Conservation (phyloP, 2,329 filamentous ascomycete genomes). For the Aspergillus caelatus region DNA sequence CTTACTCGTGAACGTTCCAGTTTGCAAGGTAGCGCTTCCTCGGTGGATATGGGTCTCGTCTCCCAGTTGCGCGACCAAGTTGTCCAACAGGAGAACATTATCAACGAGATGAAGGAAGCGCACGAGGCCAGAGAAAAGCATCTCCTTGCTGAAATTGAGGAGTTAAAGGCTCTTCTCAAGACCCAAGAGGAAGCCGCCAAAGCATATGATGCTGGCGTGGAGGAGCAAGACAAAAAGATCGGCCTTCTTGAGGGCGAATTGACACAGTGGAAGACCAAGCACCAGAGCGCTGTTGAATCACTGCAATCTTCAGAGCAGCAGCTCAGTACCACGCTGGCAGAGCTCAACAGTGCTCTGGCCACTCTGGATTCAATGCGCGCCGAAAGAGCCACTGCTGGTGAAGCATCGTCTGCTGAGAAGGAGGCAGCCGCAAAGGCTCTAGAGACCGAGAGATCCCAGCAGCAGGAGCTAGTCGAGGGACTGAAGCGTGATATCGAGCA, state of each 20-base stretch:
- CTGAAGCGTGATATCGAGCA: conserved; percentile 77
- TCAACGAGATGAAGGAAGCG: conserved; percentile 71
- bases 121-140: conserved; percentile 76
- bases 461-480: conserved; percentile 61
- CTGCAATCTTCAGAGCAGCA: conserved; percentile 73
- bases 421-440: conserved; percentile 49
- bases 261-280: conserved; percentile 73
- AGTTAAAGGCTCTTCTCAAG: conserved; percentile 61
- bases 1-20: conserved; percentile 91
- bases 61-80: conserved; percentile 86
- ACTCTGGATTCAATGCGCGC: conserved; percentile 52
- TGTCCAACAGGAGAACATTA: conserved; percentile 79
- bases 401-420: conserved; percentile 35
- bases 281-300: conserved; percentile 68
- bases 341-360: conserved; percentile 70
- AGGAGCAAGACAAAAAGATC: conserved; percentile 61
- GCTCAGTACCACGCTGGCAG: conserved; percentile 70
- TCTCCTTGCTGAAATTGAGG: conserved; percentile 70
- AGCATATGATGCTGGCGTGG: conserved; percentile 35
- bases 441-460: conserved; percentile 56
- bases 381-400: conserved; percentile 41
- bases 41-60: conserved; percentile 89
- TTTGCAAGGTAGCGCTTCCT: conserved; percentile 70
- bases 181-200: conserved; percentile 40
- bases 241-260: conserved; percentile 71